Conservation (phyloP, 192 early-diverging fungal genomes). For the Coemansia sp. region DNA sequence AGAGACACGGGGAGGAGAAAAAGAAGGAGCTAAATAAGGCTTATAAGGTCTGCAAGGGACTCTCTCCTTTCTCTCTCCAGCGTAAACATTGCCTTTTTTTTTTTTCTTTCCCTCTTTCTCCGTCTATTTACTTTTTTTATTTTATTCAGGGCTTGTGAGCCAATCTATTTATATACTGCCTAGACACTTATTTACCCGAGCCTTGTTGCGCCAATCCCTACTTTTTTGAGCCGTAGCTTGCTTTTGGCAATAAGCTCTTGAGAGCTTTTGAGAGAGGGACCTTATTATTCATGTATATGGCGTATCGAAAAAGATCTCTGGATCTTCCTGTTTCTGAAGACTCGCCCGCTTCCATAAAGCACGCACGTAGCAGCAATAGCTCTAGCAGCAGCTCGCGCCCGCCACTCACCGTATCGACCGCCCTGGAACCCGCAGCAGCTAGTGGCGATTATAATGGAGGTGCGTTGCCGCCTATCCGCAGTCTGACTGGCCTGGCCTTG, state of each 20-base stretch:
- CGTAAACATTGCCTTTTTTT: constrained; percentile 10
- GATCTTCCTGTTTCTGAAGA: constrained; percentile 35
- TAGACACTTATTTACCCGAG: not conserved
- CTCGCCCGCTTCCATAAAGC: constrained; percentile 21
- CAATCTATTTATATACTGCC: constrained; percentile 3
- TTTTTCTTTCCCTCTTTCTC: constrained; percentile 1
- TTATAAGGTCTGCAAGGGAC: constrained; percentile 4
- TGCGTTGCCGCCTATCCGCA: constrained; percentile 45
- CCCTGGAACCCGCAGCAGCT: not conserved
- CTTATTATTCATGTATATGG: constrained; percentile 44
- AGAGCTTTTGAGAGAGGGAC: not conserved
- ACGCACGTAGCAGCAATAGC: constrained; percentile 23
- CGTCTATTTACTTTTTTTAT: constrained; percentile 8
- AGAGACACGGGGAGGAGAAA: not conserved
- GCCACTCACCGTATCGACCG: not conserved
- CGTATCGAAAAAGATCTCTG: constrained; percentile 52
- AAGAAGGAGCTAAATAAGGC: not conserved
- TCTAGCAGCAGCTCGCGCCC: not conserved
- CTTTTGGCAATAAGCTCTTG: too few relatives aligned
- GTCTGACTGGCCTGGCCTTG: constrained; percentile 16
- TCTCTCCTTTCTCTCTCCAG: not conserved
- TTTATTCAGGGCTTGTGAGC: constrained; percentile 12
- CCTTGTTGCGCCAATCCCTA: constrained; percentile 12
- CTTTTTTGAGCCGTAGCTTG: not conserved
- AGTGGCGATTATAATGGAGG: not conserved